These are phyloP conservation scores for Hypomontagnella submonticulosa DNA, from an alignment of 495 filamentous ascomycete genomes.

Conservation along the genomic window DNA sequence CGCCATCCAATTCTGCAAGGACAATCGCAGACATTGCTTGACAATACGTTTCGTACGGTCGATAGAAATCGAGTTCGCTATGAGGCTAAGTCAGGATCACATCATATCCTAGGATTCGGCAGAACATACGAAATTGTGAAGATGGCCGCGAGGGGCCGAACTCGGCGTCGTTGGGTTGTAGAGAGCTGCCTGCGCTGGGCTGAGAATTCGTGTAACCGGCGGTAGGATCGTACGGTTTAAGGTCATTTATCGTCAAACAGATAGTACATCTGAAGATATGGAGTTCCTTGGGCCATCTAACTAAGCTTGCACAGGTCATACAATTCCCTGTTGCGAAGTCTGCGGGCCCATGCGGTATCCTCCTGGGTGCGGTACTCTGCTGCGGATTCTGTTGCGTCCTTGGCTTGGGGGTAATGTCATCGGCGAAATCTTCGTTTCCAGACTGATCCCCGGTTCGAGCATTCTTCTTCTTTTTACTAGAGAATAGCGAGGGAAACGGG, in stretches of 20 bases:
- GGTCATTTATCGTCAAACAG: slow-evolving; percentile 88
- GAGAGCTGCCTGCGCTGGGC: slow-evolving; percentile 7
- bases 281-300: slow-evolving; percentile 84
- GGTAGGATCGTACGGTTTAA: slow-evolving; percentile 60
- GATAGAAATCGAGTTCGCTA: slow-evolving; percentile 44
- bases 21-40: slow-evolving; percentile 40
- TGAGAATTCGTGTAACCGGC: slow-evolving; percentile 31
- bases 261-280: slow-evolving; percentile 83
- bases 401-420: slow-evolving; percentile 41
- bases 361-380: slow-evolving; percentile 43
- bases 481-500: slow-evolving; percentile 74
- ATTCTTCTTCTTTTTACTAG: slow-evolving; percentile 64
- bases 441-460: slow-evolving; percentile 26
- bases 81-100: slow-evolving; percentile 27
- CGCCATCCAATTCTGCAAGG: slow-evolving; percentile 40
- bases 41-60: slow-evolving; percentile 43
- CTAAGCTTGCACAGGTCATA: slow-evolving; percentile 81
- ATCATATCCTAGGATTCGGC: slow-evolving; percentile 5
- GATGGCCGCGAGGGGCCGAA: slow-evolving; percentile 18
- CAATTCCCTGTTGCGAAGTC: slow-evolving; percentile 77
- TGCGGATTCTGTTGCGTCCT: slow-evolving; percentile 39
- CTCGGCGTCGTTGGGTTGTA: slow-evolving; percentile 29
- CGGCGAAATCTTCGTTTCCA: slow-evolving; percentile 44
- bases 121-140: slow-evolving; percentile 36
- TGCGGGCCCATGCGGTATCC: slow-evolving; percentile 44